Evolutionary conservation across 192 early-diverging fungal species (phyloP).

Genomic region (Cetraspora pellucida): DNA sequence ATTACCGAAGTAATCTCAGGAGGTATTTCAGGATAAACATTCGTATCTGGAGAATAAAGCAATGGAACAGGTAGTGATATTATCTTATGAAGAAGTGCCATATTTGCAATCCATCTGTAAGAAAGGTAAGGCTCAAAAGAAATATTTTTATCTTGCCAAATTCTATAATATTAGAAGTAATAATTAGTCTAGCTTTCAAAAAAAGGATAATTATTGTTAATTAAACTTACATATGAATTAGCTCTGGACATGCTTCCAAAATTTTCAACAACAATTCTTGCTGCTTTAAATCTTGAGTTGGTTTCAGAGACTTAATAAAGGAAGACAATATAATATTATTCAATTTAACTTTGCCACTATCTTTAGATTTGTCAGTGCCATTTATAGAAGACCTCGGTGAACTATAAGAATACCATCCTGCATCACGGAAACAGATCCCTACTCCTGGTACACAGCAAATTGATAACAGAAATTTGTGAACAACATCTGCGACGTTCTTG

Average conservation of each 20-base stretch:
- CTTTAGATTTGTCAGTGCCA: not conserved
- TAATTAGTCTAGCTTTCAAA: not conserved
- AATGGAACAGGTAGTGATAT: constrained; percentile 68
- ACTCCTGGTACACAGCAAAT: constrained; percentile 71
- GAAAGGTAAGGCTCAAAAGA: constrained; percentile 76
- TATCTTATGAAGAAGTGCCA: constrained; percentile 71
- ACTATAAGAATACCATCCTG: constrained; percentile 73
- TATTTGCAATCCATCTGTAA: constrained; percentile 74
- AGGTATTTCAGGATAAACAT: constrained; percentile 50
- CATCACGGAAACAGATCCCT: constrained; percentile 75
- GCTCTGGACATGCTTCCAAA: constrained; percentile 70
- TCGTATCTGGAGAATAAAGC: constrained; percentile 46
- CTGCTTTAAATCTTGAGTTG: constrained; percentile 67
- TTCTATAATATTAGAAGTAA: constrained; percentile 45
- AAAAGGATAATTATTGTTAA: not conserved
- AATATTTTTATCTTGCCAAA: constrained; percentile 60
- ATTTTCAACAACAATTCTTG: constrained; percentile 67
- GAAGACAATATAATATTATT: constrained; percentile 60
- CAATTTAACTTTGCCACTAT: constrained; percentile 44
- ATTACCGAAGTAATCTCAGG: constrained; percentile 60
- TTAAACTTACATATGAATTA: constrained; percentile 66
- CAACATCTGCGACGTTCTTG: constrained; percentile 57
- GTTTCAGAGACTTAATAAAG: constrained; percentile 61
- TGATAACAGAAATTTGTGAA: constrained; percentile 73
- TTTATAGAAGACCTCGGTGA: not conserved